phyloP scores from a whole-genome alignment of 1,284 basidiomycete genomes.

The Puccinia horiana region DNA sequence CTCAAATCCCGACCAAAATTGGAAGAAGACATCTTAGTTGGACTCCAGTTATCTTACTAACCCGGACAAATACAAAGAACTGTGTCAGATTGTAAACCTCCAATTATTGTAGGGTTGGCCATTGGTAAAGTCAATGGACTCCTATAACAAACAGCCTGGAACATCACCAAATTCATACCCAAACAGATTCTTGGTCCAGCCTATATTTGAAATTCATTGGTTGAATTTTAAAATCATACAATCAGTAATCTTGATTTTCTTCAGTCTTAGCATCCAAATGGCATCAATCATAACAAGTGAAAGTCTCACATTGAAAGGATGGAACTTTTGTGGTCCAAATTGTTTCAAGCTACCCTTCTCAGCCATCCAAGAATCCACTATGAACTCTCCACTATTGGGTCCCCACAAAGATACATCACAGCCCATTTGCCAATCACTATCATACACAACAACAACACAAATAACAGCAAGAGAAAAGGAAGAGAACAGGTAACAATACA shows the following conservation, averaged over 20 bases:
- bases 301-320: conserved; percentile 53
- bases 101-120: conserved; percentile 7
- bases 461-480: not conserved
- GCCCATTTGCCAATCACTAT: conserved; percentile 52
- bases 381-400: conserved; percentile 51
- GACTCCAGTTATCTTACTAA: too few species aligned
- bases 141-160: conserved; percentile 27
- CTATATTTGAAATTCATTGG: not conserved
- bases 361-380: conserved; percentile 53
- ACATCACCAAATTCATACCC: conserved; percentile 39
- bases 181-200: conserved; percentile 39
- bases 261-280: not conserved
- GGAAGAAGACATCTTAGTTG: too few species aligned
- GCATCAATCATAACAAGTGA: not conserved
- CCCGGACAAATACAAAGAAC: too few species aligned
- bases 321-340: conserved; percentile 51
- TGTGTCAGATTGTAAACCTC: too few species aligned
- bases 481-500: not conserved
- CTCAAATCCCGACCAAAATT: too few species aligned
- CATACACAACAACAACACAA: too few species aligned
- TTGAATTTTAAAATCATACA: not conserved
- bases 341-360: conserved; percentile 49
- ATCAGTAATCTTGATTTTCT: not conserved
- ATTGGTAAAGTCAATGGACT: conserved; percentile 6
- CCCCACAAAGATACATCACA: conserved; percentile 52